phyloP scores from a whole-genome alignment of 768 basidiomycete genomes.

The Termitomyces sp. region DNA sequence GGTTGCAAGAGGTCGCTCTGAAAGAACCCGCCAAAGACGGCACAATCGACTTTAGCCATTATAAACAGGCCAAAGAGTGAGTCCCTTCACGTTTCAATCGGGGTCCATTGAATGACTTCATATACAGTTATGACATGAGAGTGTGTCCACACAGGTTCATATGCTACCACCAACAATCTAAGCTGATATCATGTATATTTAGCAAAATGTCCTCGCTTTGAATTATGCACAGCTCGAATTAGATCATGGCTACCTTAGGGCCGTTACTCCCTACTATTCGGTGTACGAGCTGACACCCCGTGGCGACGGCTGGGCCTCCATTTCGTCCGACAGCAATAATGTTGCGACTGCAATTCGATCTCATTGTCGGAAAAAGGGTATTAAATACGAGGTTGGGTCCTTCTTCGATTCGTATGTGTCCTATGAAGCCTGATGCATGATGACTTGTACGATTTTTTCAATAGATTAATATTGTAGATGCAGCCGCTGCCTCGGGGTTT shows the following conservation, averaged over 20 bases:
- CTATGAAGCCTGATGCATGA: neutral
- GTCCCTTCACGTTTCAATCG: conserved; percentile 8
- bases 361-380: conserved; percentile 6
- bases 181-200: neutral
- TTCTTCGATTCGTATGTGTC: neutral
- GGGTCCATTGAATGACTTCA: neutral
- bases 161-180: neutral
- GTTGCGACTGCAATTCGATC: conserved; percentile 18
- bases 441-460: neutral
- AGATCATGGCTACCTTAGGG: conserved; percentile 36
- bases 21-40: conserved; percentile 30
- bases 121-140: conserved; percentile 10
- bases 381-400: conserved; percentile 10
- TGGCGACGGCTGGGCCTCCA: conserved; percentile 20
- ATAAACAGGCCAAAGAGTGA: conserved; percentile 33
- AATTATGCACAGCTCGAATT: conserved; percentile 44
- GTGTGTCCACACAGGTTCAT: neutral
- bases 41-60: conserved; percentile 35
- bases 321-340: conserved; percentile 23
- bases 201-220: conserved; percentile 33
- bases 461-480: conserved; percentile 8
- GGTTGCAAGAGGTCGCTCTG: conserved; percentile 33
- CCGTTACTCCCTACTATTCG: conserved; percentile 41
- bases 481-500: conserved; percentile 2
- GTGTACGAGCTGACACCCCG: conserved; percentile 31